Conservation (phyloP, 768 basidiomycete species). For the Mycena vitilis region DNA sequence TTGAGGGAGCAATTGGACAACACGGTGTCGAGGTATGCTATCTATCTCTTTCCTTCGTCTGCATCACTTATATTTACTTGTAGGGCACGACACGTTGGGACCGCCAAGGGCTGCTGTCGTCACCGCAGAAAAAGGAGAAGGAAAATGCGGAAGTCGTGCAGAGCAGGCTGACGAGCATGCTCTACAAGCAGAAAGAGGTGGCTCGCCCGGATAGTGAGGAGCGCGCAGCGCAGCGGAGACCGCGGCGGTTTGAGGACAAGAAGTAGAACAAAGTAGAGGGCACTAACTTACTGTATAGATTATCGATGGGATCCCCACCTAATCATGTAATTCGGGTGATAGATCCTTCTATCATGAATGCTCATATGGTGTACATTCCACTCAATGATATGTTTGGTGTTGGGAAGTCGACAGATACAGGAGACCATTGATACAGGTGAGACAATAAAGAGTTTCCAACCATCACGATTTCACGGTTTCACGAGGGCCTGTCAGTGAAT, state of each 20-base stretch:
- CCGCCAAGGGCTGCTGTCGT: not conserved
- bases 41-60: not conserved
- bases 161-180: conserved; percentile 5
- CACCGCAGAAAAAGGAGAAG: too few relatives aligned
- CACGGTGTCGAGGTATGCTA: not conserved
- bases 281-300: not conserved
- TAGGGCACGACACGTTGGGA: conserved; percentile 18
- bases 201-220: conserved; percentile 6
- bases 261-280: not conserved
- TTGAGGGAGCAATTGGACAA: conserved; percentile 16
- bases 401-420: not conserved
- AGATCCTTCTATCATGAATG: too few relatives aligned
- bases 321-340: too few relatives aligned
- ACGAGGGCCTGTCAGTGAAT: not conserved
- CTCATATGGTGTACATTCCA: not conserved
- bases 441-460: not conserved
- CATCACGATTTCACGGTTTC: conserved; percentile 12
- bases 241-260: conserved; percentile 12
- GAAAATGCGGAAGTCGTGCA: not conserved
- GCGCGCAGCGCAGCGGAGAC: conserved; percentile 1
- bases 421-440: not conserved
- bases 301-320: too few relatives aligned
- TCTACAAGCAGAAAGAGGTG: conserved; percentile 7
- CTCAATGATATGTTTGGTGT: not conserved
- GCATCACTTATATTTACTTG: not conserved